Percentiles rank a stretch among this genome's conserved stretches.
Evolutionary conservation across 176 grass and related monocot genomes (phyloP).

Genomic region (Hordeum vulgare): MorexV3_pseudomolecules_assembly NC_058518.1:88999001-88999500

Average conservation of each 20-base stretch:
- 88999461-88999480: not conserved
- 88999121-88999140: no score
- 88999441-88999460: not conserved
- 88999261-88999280: not conserved
- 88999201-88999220: not conserved
- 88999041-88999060: no score
- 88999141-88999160: no score
- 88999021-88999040: no score
- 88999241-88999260: not conserved
- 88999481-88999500: not conserved
- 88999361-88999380: not conserved
- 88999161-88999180: no score
- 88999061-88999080: no score
- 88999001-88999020: no score
- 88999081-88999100: no score
- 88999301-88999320: not conserved
- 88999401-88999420: not conserved
- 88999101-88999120: no score
- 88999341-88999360: not conserved
- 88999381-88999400: not conserved
- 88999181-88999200: not conserved
- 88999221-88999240: constrained; percentile 10
- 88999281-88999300: not conserved
- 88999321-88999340: not conserved
- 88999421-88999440: not conserved